Evolutionary conservation across 345 rosid genomes (phyloP), one percentile per base, ranked within the genome.

Genomic region (Syzygium grande): DNA sequence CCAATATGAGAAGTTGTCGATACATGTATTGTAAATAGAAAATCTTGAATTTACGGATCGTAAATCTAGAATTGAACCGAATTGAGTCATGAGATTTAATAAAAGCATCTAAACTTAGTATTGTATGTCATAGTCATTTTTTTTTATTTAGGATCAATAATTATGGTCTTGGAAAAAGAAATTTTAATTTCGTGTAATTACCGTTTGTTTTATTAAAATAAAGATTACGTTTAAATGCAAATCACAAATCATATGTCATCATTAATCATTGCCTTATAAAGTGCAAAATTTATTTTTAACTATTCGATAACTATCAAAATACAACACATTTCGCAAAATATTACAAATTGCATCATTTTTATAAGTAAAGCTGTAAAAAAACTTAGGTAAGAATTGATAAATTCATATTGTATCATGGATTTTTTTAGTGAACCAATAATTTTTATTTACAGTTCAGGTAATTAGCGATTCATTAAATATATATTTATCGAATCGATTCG

Each of bases 41-140:
- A 56, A 56, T 1, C 2, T 23, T 56, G n/a, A 56, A 56, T 56
- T 56, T 11, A 23, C 12, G 12, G 11, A 56, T 23, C 1, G 63
- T 56, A 56, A 56, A 56, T 56, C 6, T 1, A 56, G 63, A 56
- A 4, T 56, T 23, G n/a, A 23, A 56, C 4, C 6, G 4, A 17
- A 17, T 68, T 4, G 2, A 34, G 0, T 34, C 0, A 19, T 34
- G 13, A 73, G 49, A 10, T 5, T 73, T 2, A 17, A 4, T 34
- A 68, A 4, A 9, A 19, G 10, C 9, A 2, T 9, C 0, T 8
- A 34, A 21, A 68, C 2, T 1, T 29, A 63, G 21, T 63, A 0
- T 29, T n/a, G 0, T n/a, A 13, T 63, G 17, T 63, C 9, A 1
- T 21, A 21, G 3, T 7, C 21, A 15, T 30, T 65, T 15, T 30